These are phyloP conservation scores for Coccinonectria pachysandricola DNA, from an alignment of 2,329 filamentous ascomycete genomes.

Conservation along the genomic window DNA sequence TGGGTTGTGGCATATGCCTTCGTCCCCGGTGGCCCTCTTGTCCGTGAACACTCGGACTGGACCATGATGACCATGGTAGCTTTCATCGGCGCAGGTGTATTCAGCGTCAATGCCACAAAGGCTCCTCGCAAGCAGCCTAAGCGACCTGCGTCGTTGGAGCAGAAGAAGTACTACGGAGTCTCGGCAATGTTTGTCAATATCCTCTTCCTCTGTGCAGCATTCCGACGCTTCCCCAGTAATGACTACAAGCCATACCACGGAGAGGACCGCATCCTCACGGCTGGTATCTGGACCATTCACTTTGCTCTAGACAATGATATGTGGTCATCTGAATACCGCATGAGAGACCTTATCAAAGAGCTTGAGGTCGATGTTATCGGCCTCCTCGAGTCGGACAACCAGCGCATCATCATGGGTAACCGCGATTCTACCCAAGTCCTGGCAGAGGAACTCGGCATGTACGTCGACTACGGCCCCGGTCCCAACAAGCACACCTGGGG, in stretches of 20 bases:
- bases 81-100: slow-evolving; percentile 74
- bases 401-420: slow-evolving; percentile 99
- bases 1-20: slow-evolving; percentile 99
- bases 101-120: slow-evolving; percentile 51
- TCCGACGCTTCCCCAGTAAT: slow-evolving; percentile 84
- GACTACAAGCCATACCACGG: slow-evolving; percentile 86
- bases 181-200: slow-evolving; percentile 69
- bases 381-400: slow-evolving; percentile 84
- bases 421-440: slow-evolving; percentile 91
- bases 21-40: slow-evolving; percentile 83
- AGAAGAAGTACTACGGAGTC: slow-evolving; percentile 41
- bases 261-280: slow-evolving; percentile 78
- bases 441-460: slow-evolving; percentile 96
- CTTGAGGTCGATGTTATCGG: slow-evolving; percentile 96
- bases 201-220: slow-evolving; percentile 69
- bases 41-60: slow-evolving; percentile 93
- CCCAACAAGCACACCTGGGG: slow-evolving; percentile 99
- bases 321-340: slow-evolving; percentile 93
- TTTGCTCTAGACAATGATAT: slow-evolving; percentile 97
- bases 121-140: slow-evolving; percentile 26
- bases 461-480: slow-evolving; percentile 91
- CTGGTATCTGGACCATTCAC: slow-evolving; percentile 97
- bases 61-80: slow-evolving; percentile 83
- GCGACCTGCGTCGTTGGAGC: slow-evolving; percentile 26
- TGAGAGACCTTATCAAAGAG: slow-evolving; percentile 83